Percentiles rank a stretch among this genome's conserved stretches.
Evolutionary conservation across 169 alveolate species (phyloP).

Genomic region (Blepharisma undulans): DNA sequence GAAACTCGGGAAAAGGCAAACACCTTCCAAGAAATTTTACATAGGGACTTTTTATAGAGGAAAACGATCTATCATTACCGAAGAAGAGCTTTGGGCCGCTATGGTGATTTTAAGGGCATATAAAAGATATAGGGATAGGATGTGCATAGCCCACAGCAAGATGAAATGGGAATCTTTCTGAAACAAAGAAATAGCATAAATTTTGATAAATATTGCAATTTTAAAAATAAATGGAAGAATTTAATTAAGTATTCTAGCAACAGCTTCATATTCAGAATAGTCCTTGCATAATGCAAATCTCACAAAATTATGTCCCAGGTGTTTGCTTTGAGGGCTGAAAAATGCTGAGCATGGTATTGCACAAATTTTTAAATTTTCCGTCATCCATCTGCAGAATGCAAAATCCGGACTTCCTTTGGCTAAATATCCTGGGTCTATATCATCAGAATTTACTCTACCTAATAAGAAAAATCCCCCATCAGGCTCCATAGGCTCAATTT

Average conservation of each 20-base stretch:
- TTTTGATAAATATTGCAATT: background rate
- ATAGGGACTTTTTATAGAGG: constrained; percentile 33
- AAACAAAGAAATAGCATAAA: too few species aligned
- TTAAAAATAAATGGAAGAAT: background rate
- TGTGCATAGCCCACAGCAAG: background rate
- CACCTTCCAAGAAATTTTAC: background rate
- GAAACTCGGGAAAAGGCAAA: background rate
- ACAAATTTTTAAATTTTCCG: constrained; percentile 63
- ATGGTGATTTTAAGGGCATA: background rate
- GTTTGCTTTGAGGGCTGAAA: constrained; percentile 47
- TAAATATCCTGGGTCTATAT: constrained; percentile 59
- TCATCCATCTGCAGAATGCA: constrained; percentile 76
- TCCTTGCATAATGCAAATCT: constrained; percentile 65
- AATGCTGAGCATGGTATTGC: constrained; percentile 75
- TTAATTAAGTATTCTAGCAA: background rate
- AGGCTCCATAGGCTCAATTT: constrained; percentile 47
- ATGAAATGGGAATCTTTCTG: background rate
- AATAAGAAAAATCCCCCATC: constrained; percentile 78
- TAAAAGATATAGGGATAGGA: background rate
- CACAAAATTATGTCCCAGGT: constrained; percentile 47
- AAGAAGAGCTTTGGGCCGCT: constrained; percentile 21
- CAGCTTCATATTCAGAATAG: constrained; percentile 39
- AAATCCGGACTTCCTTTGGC: constrained; percentile 63
- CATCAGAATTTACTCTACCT: constrained; percentile 51
- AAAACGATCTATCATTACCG: constrained; percentile 7